Evolutionary conservation across 2,329 filamentous ascomycete genomes (phyloP), one percentile per base, ranked within the genome.

Genomic region (Cladorrhinum sp.): DNA sequence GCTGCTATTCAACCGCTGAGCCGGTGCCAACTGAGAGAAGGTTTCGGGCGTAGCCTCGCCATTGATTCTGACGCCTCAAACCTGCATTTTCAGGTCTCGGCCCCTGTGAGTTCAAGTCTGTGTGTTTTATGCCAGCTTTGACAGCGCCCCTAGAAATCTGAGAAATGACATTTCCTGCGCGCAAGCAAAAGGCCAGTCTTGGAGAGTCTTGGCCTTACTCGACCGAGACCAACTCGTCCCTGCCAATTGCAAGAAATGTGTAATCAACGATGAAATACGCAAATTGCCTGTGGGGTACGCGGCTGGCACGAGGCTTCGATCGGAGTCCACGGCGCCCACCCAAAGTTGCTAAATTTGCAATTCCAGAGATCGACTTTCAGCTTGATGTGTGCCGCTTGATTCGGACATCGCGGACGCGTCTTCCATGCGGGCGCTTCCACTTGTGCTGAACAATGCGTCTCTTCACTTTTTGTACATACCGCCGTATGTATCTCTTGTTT

Each of bases 311-410:
- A 68, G 66, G 64, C 68, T 68, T 68, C 63, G 57, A 66, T 18
- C 58, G 52, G 64, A 63, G 60, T 49, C 58, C 50, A 50, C 38
- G 50, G 53, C 51, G 57, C 49, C 59, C 63, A 61, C 62, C 20
- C 48, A 23, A 27, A 25, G 9, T 49, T 64, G 62, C 62, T 62
- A 66, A 67, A 66, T 64, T 67, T 64, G 64, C 64, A 64, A 64
- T 62, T 52, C 52, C 57, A 52, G 38, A 59, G 62, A 63, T 66
- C 66, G 63, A 49, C 59, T 57, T 36, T 67, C 62, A 66, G 67
- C 66, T 69, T 69, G 51, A 69, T 60, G 78, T 74, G 58, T 38
- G 59, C 60, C 58, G 62, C 62, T 56, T 25, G 29, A 64, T 63
- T 60, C 45, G 65, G 63, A 57, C 55, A 41, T 57, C 36, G 41